Percentiles rank a stretch among this genome's conserved stretches.
Evolutionary conservation across 1,284 basidiomycete genomes (phyloP).

Genomic region (Irpex lacteus): DNA sequence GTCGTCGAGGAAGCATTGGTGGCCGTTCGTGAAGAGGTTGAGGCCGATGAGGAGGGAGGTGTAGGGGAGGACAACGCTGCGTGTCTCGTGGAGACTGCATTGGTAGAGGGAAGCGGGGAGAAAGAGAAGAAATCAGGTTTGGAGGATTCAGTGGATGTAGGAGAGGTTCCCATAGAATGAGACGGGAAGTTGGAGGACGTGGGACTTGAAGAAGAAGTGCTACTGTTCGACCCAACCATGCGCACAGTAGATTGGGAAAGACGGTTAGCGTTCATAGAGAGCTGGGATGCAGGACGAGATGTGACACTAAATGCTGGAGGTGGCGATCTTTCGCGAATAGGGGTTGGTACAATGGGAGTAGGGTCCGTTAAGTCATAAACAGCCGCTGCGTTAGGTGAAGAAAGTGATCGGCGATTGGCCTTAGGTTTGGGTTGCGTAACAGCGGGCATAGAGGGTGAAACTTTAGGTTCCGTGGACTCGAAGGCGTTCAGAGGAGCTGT

Average conservation of each 20-base stretch:
- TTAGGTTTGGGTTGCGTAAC: slow-evolving; percentile 17
- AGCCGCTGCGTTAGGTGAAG: slow-evolving; percentile 22
- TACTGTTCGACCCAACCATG: slow-evolving; percentile 8
- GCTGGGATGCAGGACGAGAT: slow-evolving; percentile 47
- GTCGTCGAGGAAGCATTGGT: neutral
- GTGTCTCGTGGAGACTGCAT: neutral
- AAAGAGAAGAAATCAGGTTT: neutral
- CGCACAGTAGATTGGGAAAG: slow-evolving; percentile 13
- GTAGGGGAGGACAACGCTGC: slow-evolving; percentile 2
- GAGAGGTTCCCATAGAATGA: neutral
- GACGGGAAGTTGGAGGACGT: slow-evolving; percentile 2
- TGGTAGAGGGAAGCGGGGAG: neutral
- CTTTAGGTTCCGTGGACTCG: slow-evolving; percentile 14
- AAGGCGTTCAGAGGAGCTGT: slow-evolving; percentile 22
- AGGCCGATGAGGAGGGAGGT: neutral
- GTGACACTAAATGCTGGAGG: slow-evolving; percentile 67
- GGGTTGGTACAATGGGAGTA: slow-evolving; percentile 55
- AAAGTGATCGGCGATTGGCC: slow-evolving; percentile 22
- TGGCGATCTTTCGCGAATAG: slow-evolving; percentile 58
- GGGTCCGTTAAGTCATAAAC: slow-evolving; percentile 23
- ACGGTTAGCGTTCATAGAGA: slow-evolving; percentile 18
- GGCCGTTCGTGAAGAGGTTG: slow-evolving; percentile 1
- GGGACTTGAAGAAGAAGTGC: slow-evolving; percentile 10
- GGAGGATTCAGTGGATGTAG: neutral
- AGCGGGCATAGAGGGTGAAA: slow-evolving; percentile 13